Conservation (phyloP, 1,284 basidiomycete species). For the Rhizoctonia solani region DNA sequence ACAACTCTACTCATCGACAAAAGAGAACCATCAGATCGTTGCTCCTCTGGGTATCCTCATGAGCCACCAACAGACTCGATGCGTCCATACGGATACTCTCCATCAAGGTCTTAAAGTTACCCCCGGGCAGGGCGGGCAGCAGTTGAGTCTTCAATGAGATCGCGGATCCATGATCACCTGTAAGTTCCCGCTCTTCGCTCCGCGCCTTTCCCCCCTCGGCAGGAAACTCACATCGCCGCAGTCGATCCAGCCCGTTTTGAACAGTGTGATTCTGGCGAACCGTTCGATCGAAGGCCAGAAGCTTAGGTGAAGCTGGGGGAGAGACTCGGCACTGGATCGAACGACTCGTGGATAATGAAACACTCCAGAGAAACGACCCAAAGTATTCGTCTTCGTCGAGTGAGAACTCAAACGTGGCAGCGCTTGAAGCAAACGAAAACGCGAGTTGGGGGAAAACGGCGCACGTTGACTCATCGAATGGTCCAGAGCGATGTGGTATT, state of each 20-base stretch:
- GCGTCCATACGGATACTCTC: constrained; percentile 18
- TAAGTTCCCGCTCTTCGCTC: neutral
- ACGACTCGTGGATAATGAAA: constrained; percentile 4
- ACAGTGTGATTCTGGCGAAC: neutral
- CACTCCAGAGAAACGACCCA: constrained; percentile 19
- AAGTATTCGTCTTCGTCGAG: constrained; percentile 32
- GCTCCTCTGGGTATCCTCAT: constrained; percentile 4
- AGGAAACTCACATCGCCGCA: neutral
- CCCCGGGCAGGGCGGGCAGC: neutral
- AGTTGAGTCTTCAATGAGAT: neutral
- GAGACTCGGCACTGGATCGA: constrained; percentile 24
- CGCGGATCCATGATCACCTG: neutral
- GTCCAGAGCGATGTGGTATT: neutral
- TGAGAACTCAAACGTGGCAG: constrained; percentile 9
- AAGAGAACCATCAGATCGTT: constrained; percentile 23
- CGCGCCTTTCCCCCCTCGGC: neutral
- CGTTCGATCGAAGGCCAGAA: constrained; percentile 18
- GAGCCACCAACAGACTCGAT: constrained; percentile 10
- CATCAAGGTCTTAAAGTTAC: constrained; percentile 1
- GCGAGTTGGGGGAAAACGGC: constrained; percentile 1
- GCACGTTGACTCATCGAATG: neutral
- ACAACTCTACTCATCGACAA: neutral
- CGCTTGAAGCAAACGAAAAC: constrained; percentile 1
- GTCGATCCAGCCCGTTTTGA: constrained; percentile 7
- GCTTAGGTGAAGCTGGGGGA: constrained; percentile 19